Base-by-base conservation (phyloP, 257 asterid species). In the Petrea volubilis region DNA sequence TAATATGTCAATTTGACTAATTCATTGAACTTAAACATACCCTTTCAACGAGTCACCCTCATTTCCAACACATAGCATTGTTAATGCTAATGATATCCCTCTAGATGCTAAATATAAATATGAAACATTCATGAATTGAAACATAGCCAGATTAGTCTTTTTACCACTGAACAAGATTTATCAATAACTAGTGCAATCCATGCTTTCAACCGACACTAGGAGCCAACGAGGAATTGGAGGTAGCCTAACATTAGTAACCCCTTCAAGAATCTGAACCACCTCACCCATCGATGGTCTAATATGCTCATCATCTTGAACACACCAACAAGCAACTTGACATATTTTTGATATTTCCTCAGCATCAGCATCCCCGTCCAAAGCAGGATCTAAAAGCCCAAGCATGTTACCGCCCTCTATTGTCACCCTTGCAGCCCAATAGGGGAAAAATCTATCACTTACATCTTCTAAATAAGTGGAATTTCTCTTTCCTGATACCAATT, bases 141-240 rank as follows among this genome's bases (percentile, higher is more conserved):
- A n/a, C n/a, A n/a, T n/a, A n/a, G n/a, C n/a, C n/a, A n/a, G n/a
- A n/a, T n/a, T n/a, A n/a, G n/a, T n/a, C n/a, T n/a, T n/a, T n/a
- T n/a, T n/a, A n/a, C n/a, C n/a, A n/a, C n/a, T n/a, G n/a, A n/a
- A n/a, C n/a, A n/a, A n/a, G n/a, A n/a, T n/a, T n/a, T n/a, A n/a
- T n/a, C n/a, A n/a, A n/a, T n/a, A n/a, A n/a, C n/a, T n/a, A n/a
- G n/a, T n/a, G n/a, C n/a, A n/a, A n/a, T n/a, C n/a, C n/a, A n/a
- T 2, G 23, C 11, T 47, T 47, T 47, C 55, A 17, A 47, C 55
- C 33, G 60, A 2, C 40, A 67, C 36, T 68, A 75, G 81, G 44
- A 87, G 87, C 21, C 80, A 68, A 14, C 80, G 81, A 1, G 82
- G 82, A 7, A 59, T 61, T 21, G 76, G 73, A 23, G 74, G 82